Evolutionary conservation across 768 basidiomycete species (phyloP), one percentile per base, ranked within the genome.

Genomic region (Albatrellus ellisii): DNA sequence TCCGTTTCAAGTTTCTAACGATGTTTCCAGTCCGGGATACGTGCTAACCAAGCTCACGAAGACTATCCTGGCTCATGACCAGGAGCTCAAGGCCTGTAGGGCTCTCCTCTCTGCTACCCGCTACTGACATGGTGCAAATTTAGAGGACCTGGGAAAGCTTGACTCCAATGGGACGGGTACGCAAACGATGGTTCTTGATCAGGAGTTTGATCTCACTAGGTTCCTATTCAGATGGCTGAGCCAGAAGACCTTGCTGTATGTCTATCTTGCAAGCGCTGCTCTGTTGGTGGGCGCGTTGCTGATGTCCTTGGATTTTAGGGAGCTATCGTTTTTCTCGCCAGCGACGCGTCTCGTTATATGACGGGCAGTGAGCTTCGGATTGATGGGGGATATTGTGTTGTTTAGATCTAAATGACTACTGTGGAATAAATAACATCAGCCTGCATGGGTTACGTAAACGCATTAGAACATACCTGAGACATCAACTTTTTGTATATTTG

Each of bases 41-140:
- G 94, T 94, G 79, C 62, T 88, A 45, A 95, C 91, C 6, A 80
- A 85, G 60, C 68, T 98, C 44, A 94, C 90, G 2, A 79, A 70
- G 56, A 79, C 81, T 11, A 80, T 97, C 52, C 60, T 95, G 35
- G 75, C 79, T 43, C 70, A 75, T 46, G 72, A 94, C 52, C 64
- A 64, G 6, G 83, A 81, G 48, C 69, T 94, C 27, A 80, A 82
- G 72, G 85, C 82, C 45, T 45, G 61, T 55, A 42, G n/a, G 29
- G 4, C 28, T 28, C 26, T 37, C 32, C 39, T 44, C 39, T 32
- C 14, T 36, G 18, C 36, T 22, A 25, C 32, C 24, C 26, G 32
- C n/a, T 24, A 15, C 18, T 20, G 44, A 43, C 45, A 34, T 26
- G 38, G 46, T 41, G 42, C 26, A 26, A 28, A n/a, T 39, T 22